Evolutionary conservation across 1,139 yeast genomes (phyloP).

Genomic region (Candida sp.): DNA sequence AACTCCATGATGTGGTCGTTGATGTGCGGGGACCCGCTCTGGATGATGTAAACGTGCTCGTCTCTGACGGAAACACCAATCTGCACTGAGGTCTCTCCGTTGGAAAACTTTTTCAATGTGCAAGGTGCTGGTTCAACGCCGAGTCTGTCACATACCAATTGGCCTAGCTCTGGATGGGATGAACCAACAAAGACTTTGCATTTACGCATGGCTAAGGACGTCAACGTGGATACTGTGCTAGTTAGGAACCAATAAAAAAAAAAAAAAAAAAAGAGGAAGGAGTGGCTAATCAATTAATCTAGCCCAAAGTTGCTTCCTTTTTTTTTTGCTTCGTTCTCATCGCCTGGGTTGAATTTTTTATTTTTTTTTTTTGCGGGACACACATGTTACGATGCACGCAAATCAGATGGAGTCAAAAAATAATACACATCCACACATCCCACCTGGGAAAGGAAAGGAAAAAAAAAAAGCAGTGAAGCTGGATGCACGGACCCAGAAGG

Average conservation of each 20-base stretch:
- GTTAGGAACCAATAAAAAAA: not conserved
- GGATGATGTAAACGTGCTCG: constrained; percentile 92
- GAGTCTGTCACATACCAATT: constrained; percentile 84
- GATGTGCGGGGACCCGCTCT: constrained; percentile 76
- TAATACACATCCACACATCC: not conserved
- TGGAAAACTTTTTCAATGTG: constrained; percentile 83
- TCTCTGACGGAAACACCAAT: constrained; percentile 97
- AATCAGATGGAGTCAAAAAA: not conserved
- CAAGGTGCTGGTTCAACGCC: constrained; percentile 98
- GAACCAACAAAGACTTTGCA: constrained; percentile 97
- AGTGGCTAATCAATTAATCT: too few relatives aligned
- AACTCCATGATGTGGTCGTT: constrained; percentile 90
- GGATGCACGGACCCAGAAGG: not conserved
- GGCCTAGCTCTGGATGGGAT: constrained; percentile 94
- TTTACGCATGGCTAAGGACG: constrained; percentile 71
- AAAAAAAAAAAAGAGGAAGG: not conserved
- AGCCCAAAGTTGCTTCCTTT: not conserved
- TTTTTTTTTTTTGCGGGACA: constrained; percentile 8
- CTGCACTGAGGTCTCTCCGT: constrained; percentile 89
- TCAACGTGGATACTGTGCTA: constrained; percentile 9
- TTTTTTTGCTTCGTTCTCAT: not conserved
- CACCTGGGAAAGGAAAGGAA: too few relatives aligned
- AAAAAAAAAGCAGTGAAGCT: too few relatives aligned
- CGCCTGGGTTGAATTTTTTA: not conserved
- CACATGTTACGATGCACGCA: not conserved